A percentile compares a stretch with the other conserved stretches of the same genome.
Conservation (phyloP, 1,284 basidiomycete genomes). For the Pseudozyma thailandica region DNA sequence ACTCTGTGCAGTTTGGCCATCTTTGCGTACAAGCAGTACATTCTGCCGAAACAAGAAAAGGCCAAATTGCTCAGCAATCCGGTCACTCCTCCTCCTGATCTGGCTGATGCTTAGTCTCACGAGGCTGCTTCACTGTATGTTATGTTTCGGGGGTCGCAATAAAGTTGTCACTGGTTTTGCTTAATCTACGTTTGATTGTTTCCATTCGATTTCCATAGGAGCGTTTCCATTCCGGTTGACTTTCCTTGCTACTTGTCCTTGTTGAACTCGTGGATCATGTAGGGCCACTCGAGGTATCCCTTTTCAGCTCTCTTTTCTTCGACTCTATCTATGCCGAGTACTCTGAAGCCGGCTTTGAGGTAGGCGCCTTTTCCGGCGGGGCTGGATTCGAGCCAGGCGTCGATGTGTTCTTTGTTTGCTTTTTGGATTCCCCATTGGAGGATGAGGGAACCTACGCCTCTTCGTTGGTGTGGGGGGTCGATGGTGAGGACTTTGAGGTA, state of each 20-base stretch:
- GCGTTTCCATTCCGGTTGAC: neutral
- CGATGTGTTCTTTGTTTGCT: conserved; percentile 5
- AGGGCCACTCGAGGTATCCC: conserved; percentile 30
- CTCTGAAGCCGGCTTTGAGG: conserved; percentile 24
- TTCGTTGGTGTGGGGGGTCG: conserved; percentile 16
- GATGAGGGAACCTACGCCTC: conserved; percentile 14
- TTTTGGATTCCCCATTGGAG: conserved; percentile 9
- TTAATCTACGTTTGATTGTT: too few species aligned
- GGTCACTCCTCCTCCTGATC: conserved; percentile 13
- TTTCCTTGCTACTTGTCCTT: neutral
- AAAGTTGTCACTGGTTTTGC: too few species aligned
- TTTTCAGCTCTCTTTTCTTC: conserved; percentile 7
- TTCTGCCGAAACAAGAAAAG: neutral
- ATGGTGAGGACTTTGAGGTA: conserved; percentile 30
- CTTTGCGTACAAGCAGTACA: conserved; percentile 17
- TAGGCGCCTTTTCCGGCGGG: conserved; percentile 28
- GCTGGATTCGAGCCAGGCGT: conserved; percentile 27
- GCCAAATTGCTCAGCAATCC: conserved; percentile 4
- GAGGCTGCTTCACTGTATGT: too few species aligned
- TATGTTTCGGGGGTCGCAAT: too few species aligned
- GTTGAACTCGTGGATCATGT: conserved; percentile 18
- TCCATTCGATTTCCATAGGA: too few species aligned
- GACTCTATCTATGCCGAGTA: conserved; percentile 15
- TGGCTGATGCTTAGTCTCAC: too few species aligned
- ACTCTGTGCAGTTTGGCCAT: conserved; percentile 16